A percentile compares a stretch with the other conserved stretches of the same genome.
Conservation (phyloP, 202 grass and related monocot species). For the Bolboschoenoplectus hybrid region DNA sequence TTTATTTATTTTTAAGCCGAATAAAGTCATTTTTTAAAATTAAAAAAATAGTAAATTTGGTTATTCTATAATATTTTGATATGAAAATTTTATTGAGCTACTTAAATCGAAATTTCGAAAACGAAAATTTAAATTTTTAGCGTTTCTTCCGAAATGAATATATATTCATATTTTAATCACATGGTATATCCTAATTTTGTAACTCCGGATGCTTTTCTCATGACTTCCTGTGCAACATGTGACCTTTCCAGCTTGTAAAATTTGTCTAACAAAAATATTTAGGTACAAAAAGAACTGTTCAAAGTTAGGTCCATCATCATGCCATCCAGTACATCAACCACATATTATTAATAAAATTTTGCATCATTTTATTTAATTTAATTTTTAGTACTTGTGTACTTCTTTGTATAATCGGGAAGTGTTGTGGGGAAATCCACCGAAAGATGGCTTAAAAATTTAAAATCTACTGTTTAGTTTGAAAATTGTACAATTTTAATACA, state of each 20-base stretch:
- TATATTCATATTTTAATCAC: too few species aligned
- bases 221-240: conserved; percentile 13
- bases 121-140: too few species aligned
- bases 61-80: too few species aligned
- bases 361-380: not conserved
- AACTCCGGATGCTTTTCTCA: not conserved
- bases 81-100: too few species aligned
- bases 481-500: not conserved
- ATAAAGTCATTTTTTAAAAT: too few species aligned
- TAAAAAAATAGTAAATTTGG: too few species aligned
- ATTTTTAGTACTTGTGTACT: not conserved
- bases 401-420: not conserved
- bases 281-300: conserved; percentile 35
- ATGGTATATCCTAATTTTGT: not conserved
- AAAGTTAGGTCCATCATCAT: conserved; percentile 26
- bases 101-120: too few species aligned
- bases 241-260: conserved; percentile 11
- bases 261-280: conserved; percentile 22
- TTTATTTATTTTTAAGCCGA: too few species aligned
- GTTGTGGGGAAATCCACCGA: not conserved
- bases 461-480: not conserved
- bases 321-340: not conserved
- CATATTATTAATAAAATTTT: not conserved
- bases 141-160: too few species aligned
- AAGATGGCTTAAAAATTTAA: not conserved